Evolutionary conservation across 139 green algal genomes (phyloP).

Genomic region (Chlorella sp.): DNA sequence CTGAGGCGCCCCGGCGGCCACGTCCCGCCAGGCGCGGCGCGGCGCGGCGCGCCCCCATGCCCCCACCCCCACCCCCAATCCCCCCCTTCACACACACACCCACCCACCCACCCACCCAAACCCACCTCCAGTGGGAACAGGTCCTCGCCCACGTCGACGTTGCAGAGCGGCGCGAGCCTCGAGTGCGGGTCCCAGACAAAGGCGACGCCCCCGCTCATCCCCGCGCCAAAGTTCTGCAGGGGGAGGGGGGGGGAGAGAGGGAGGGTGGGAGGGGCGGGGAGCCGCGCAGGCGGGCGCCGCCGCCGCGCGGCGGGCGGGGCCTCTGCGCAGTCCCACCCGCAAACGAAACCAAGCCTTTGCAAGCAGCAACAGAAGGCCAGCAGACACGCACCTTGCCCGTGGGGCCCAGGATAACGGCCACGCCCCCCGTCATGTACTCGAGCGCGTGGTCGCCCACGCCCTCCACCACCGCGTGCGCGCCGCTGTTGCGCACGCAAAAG

Average conservation of each 20-base stretch:
- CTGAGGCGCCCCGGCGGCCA: too few relatives aligned
- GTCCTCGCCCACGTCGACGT: constrained; percentile 75
- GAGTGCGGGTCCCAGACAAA: constrained; percentile 87
- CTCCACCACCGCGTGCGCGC: constrained; percentile 87
- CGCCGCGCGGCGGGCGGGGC: too few relatives aligned
- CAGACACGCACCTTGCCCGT: too few relatives aligned
- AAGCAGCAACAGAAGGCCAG: too few relatives aligned
- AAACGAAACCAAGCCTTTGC: too few relatives aligned
- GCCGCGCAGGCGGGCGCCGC: too few relatives aligned
- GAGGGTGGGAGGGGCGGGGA: too few relatives aligned
- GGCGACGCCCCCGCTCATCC: constrained; percentile 90
- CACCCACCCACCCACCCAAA: constrained; percentile 10
- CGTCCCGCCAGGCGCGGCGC: too few relatives aligned
- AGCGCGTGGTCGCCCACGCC: constrained; percentile 92
- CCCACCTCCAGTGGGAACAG: constrained; percentile 68
- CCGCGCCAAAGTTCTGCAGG: constrained; percentile 97
- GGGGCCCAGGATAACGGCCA: constrained; percentile 82
- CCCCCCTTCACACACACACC: neutral
- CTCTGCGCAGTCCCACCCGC: too few relatives aligned
- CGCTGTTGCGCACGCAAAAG: constrained; percentile 89
- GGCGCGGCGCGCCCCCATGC: too few relatives aligned
- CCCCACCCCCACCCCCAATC: neutral
- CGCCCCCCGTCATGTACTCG: constrained; percentile 98
- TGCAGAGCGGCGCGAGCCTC: constrained; percentile 61
- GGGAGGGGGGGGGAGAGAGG: too few relatives aligned